A percentile compares a stretch with the other conserved stretches of the same genome.
Evolutionary conservation across 345 rosid species (phyloP).

Genomic region (Balakata baccata): DNA sequence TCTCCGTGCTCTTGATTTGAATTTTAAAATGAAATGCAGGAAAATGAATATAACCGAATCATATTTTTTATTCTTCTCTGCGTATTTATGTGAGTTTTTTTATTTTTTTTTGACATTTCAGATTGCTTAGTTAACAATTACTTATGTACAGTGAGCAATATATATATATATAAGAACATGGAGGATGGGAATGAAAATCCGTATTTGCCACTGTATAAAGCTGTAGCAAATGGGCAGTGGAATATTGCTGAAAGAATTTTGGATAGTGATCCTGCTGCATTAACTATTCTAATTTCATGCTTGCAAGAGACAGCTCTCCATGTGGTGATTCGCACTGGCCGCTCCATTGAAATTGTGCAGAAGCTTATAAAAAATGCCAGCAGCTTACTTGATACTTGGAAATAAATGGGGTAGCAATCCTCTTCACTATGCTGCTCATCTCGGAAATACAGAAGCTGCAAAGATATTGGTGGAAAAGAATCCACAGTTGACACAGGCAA

Average conservation of each 20-base stretch:
- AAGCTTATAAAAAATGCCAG: constrained; percentile 7
- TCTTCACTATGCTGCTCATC: constrained; percentile 19
- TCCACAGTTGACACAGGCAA: too few species aligned
- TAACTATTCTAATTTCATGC: not conserved
- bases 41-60: not conserved
- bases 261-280: not conserved
- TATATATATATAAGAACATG: too few species aligned
- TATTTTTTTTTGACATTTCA: too few species aligned
- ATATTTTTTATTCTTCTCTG: too few species aligned
- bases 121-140: too few species aligned
- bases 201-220: not conserved
- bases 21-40: not conserved
- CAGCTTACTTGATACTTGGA: not conserved
- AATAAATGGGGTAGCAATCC: not conserved
- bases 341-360: not conserved
- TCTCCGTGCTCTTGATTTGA: not conserved
- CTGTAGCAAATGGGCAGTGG: not conserved
- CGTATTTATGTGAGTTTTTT: too few species aligned
- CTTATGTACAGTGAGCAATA: not conserved
- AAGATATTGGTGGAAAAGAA: constrained; percentile 4
- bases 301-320: not conserved
- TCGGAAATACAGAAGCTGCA: constrained; percentile 5
- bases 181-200: not conserved
- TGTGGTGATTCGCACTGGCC: not conserved
- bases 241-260: not conserved